A percentile compares a stretch with the other conserved stretches of the same genome.
Conservation (phyloP, 2,329 filamentous ascomycete species). For the Diaporthe destruens region DNA sequence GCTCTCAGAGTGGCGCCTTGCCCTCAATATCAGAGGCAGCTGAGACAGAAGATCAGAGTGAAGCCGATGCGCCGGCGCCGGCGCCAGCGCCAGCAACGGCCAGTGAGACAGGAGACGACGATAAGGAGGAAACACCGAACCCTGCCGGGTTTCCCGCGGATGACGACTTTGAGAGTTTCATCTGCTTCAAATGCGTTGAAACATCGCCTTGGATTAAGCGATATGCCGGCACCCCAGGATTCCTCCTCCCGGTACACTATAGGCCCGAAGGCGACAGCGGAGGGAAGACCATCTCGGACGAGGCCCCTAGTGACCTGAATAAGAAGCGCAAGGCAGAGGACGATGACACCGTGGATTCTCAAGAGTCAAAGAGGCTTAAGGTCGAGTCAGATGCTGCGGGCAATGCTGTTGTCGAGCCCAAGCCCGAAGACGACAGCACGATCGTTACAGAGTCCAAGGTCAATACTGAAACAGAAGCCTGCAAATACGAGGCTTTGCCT, state of each 20-base stretch:
- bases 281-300: constrained; percentile 34
- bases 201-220: constrained; percentile 91
- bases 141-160: constrained; percentile 90
- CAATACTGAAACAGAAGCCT: constrained; percentile 50
- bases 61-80: constrained; percentile 34
- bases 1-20: constrained; percentile 53
- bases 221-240: constrained; percentile 85
- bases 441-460: constrained; percentile 41
- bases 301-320: neutral
- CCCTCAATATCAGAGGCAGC: constrained; percentile 65
- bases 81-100: constrained; percentile 36
- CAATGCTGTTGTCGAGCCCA: constrained; percentile 38
- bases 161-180: constrained; percentile 88
- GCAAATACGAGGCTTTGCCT: constrained; percentile 74
- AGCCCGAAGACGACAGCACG: constrained; percentile 33
- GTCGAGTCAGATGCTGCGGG: constrained; percentile 53
- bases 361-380: constrained; percentile 65
- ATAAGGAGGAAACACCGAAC: constrained; percentile 74
- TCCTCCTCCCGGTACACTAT: constrained; percentile 78
- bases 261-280: constrained; percentile 46
- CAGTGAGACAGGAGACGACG: constrained; percentile 53
- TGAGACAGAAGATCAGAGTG: constrained; percentile 50
- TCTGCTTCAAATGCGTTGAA: constrained; percentile 95
- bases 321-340: constrained; percentile 78
- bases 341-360: constrained; percentile 54